These are phyloP conservation scores for Chaetomium olivaceum DNA, from an alignment of 2,329 filamentous ascomycete genomes.

Conservation along the genomic window DNA sequence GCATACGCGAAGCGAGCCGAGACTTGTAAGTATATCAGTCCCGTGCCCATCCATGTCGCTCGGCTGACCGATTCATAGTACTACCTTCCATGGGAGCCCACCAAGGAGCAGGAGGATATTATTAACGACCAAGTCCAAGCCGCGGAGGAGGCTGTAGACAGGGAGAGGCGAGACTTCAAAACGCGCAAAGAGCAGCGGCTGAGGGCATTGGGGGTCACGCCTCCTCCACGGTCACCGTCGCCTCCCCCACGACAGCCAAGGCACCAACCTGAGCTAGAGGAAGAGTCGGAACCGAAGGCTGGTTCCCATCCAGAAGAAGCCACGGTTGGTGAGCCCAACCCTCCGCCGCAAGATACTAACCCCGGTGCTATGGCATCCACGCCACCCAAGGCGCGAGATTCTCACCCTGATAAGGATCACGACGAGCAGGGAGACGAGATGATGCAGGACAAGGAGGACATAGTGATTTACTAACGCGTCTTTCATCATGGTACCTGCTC, in stretches of 20 bases:
- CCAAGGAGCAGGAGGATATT: slow-evolving; percentile 64
- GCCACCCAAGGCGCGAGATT: slow-evolving; percentile 38
- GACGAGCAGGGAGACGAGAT: slow-evolving; percentile 78
- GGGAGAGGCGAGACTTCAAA: slow-evolving; percentile 66
- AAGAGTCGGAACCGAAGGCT: slow-evolving; percentile 5
- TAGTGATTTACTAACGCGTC: slow-evolving; percentile 73
- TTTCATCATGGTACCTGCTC: neutral
- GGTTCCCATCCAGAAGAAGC: slow-evolving; percentile 32
- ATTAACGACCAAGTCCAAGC: slow-evolving; percentile 72
- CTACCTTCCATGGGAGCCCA: slow-evolving; percentile 81
- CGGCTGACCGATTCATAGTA: slow-evolving; percentile 56
- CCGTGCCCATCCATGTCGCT: too few species aligned
- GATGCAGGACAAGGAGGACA: slow-evolving; percentile 84
- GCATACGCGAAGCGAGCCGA: slow-evolving; percentile 69
- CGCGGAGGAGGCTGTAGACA: slow-evolving; percentile 62
- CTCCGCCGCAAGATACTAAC: slow-evolving; percentile 42
- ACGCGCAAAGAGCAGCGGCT: slow-evolving; percentile 47
- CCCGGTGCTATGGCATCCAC: slow-evolving; percentile 38
- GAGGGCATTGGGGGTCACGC: slow-evolving; percentile 39
- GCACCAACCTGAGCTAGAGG: neutral
- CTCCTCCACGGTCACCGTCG: slow-evolving; percentile 32
- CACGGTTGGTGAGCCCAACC: slow-evolving; percentile 47
- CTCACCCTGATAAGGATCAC: slow-evolving; percentile 46
- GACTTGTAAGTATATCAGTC: slow-evolving; percentile 60
- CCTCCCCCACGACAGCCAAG: slow-evolving; percentile 14